A percentile compares a stretch with the other conserved stretches of the same genome.
These are phyloP conservation scores for Pelargonium cotyledonis DNA, from an alignment of 441 rosid genomes.

Conservation along the genomic window DNA sequence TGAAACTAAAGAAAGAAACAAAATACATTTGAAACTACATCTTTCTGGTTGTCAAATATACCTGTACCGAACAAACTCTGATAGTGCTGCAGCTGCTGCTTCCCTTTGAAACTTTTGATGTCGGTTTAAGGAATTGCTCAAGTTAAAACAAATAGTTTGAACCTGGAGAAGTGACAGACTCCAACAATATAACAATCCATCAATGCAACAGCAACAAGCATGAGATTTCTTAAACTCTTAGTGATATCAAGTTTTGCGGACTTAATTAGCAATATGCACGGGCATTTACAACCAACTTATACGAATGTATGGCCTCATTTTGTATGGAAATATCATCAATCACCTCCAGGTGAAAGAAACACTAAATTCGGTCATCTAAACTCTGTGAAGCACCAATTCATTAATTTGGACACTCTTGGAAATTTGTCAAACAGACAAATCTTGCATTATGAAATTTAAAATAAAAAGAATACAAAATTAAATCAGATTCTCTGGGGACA, in stretches of 20 bases:
- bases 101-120: constrained; percentile 77
- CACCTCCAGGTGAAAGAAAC: background rate
- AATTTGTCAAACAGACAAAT: too few relatives aligned
- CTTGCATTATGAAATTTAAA: too few relatives aligned
- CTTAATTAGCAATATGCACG: background rate
- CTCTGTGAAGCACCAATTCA: background rate
- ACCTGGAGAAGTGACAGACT: constrained; percentile 44
- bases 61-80: constrained; percentile 93
- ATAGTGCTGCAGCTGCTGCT: constrained; percentile 97
- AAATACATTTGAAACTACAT: constrained; percentile 12
- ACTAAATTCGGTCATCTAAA: background rate
- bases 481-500: too few relatives aligned
- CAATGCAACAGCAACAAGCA: background rate
- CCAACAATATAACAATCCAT: constrained; percentile 2
- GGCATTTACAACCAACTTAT: constrained; percentile 1
- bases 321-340: background rate
- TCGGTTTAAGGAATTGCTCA: constrained; percentile 74
- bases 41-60: constrained; percentile 22
- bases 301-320: background rate
- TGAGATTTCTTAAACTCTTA: background rate
- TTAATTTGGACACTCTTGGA: too few relatives aligned
- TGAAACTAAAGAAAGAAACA: constrained; percentile 10
- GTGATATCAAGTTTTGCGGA: constrained; percentile 1
- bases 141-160: constrained; percentile 62
- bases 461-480: too few relatives aligned